These are phyloP conservation scores for Raphanus raphanistrum DNA, from an alignment of 345 rosid genomes.

Conservation along the genomic window DNA sequence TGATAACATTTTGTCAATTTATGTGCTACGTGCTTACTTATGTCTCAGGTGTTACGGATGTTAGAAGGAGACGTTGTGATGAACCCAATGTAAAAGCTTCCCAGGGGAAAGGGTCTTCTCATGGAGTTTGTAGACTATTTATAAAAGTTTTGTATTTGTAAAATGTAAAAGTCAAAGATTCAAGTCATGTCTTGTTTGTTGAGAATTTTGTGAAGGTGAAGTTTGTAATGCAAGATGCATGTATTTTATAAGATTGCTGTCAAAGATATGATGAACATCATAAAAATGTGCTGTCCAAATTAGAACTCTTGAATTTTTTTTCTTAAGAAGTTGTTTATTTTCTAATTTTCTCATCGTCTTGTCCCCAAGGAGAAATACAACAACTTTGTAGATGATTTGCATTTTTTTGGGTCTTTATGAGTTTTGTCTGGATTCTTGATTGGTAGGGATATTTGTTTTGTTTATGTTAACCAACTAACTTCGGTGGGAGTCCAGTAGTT, in stretches of 20 bases:
- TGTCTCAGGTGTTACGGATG: conserved; percentile 67
- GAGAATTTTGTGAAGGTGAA: conserved; percentile 7
- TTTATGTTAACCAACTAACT: too few relatives aligned
- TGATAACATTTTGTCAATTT: neutral
- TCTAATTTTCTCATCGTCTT: neutral
- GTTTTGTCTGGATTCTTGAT: neutral
- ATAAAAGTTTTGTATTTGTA: conserved; percentile 7
- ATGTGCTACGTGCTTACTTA: neutral
- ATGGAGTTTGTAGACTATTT: conserved; percentile 27
- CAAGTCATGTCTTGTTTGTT: conserved; percentile 17
- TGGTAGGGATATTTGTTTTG: too few relatives aligned
- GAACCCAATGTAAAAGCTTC: conserved; percentile 39
- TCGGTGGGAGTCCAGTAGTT: too few relatives aligned
- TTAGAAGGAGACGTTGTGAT: conserved; percentile 64
- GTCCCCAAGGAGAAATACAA: neutral
- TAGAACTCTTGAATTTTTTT: neutral
- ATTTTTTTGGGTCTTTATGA: neutral
- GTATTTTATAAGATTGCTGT: neutral
- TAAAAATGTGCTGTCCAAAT: neutral
- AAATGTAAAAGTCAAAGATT: conserved; percentile 18
- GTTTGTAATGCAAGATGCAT: neutral
- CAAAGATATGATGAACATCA: neutral
- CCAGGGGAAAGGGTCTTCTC: neutral
- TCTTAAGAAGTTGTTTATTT: too few relatives aligned
- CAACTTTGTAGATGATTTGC: neutral